Evolutionary conservation across 768 basidiomycete genomes (phyloP), one percentile per base, ranked within the genome.

Genomic region (Coprinellus micaceus): DNA sequence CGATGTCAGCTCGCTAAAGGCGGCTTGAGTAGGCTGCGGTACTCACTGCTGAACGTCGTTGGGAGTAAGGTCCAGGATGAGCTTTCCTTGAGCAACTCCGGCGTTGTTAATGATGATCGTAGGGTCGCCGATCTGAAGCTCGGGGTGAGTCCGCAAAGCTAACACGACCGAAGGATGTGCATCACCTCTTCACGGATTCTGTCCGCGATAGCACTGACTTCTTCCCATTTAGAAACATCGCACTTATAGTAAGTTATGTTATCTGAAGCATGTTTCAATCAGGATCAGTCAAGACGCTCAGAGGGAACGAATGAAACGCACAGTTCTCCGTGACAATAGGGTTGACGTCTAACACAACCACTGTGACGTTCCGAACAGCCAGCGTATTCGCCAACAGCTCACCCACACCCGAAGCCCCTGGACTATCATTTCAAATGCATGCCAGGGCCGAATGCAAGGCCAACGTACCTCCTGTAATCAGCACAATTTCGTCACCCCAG

Each of bases 61-160:
- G 4, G 88, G 81, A 2, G 71, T 74, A 56, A 97, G 75, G 64
- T 98, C 94, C 12, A 95, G 72, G 29, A 99, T 73, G 2, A 86
- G 72, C 63, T 94, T 95, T 24, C 94, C 94, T 71, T 94, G 91
- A 24, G 90, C 91, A 56, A 97, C 85, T 19, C 95, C 97, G 0
- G 96, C 97, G 66, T 96, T 98, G 74, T 98, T 98, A 63, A 99
- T 77, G 22, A 99, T 73, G 37, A 98, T 80, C 0, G 97, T 97
- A 0, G 91, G 91, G 57, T 89, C 80, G 2, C 92, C 95, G 52
- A 96, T 78, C 91, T 95, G 62, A 52, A 44, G 25, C 46, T 45
- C 28, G 43, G 44, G 47, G 52, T 47, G 28, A 57, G 59, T 22
- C 54, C 17, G 36, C 36, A 9, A 37, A 37, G 36, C 36, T n/a